phyloP scores from a whole-genome alignment of 441 rosid genomes.

The Cnidoscolus chayamansa region DNA sequence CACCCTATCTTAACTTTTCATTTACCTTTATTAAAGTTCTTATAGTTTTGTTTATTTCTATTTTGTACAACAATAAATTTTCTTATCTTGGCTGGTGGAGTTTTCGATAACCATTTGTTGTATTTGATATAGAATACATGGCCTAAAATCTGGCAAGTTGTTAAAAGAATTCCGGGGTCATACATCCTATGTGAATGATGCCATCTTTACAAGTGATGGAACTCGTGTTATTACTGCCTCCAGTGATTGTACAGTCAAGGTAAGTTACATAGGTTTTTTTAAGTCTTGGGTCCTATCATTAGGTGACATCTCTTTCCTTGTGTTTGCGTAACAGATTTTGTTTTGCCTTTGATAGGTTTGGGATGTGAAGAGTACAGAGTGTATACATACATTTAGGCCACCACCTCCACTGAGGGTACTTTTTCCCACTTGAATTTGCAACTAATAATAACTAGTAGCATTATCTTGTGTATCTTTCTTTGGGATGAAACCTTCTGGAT shows the following conservation, averaged over 20 bases:
- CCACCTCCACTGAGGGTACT: constrained; percentile 91
- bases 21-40: constrained; percentile 4
- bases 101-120: constrained; percentile 1
- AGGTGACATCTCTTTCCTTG: constrained; percentile 6
- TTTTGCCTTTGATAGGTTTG: constrained; percentile 60
- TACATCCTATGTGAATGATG: constrained; percentile 31
- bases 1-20: neutral
- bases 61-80: constrained; percentile 2
- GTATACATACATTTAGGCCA: constrained; percentile 92
- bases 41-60: constrained; percentile 1
- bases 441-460: neutral
- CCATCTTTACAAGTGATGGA: constrained; percentile 88
- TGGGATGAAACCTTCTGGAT: neutral
- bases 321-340: constrained; percentile 19
- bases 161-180: constrained; percentile 58
- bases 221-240: constrained; percentile 89
- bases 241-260: constrained; percentile 92
- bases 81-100: constrained; percentile 24
- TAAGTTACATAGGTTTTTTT: constrained; percentile 22
- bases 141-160: constrained; percentile 70
- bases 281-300: neutral
- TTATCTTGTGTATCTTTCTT: neutral
- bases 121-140: constrained; percentile 26
- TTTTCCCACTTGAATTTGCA: constrained; percentile 18
- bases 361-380: constrained; percentile 93